Conservation (phyloP, 148 eudicot genomes). For the Salicornia ramosissima region DNA sequence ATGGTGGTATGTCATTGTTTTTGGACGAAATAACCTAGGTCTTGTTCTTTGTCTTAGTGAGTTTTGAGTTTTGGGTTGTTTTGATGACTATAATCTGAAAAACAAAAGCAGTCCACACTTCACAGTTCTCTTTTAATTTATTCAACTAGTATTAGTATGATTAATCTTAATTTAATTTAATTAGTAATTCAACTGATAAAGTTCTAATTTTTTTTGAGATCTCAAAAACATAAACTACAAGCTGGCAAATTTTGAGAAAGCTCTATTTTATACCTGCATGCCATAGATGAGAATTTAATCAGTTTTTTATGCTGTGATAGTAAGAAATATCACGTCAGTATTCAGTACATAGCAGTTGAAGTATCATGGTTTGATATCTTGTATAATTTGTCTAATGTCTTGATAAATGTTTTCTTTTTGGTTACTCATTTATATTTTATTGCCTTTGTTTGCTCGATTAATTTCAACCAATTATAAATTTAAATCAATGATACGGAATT, state of each 20-base stretch:
- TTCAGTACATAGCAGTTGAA: background rate
- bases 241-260: too few species aligned
- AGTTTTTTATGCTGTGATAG: background rate
- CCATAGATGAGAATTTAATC: too few species aligned
- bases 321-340: background rate
- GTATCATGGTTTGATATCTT: too few species aligned
- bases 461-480: background rate
- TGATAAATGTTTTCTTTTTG: too few species aligned
- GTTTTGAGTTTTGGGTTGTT: background rate
- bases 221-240: background rate
- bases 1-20: background rate
- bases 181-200: too few species aligned
- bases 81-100: background rate
- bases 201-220: background rate
- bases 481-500: background rate
- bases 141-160: too few species aligned
- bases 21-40: background rate
- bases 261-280: background rate
- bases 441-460: background rate
- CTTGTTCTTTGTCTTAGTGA: background rate
- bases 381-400: background rate
- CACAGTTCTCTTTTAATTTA: too few species aligned
- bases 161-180: too few species aligned
- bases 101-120: too few species aligned
- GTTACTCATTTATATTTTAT: background rate